Conservation (phyloP, 2,329 filamentous ascomycete genomes). For the Huntiella moniliformis region DNA sequence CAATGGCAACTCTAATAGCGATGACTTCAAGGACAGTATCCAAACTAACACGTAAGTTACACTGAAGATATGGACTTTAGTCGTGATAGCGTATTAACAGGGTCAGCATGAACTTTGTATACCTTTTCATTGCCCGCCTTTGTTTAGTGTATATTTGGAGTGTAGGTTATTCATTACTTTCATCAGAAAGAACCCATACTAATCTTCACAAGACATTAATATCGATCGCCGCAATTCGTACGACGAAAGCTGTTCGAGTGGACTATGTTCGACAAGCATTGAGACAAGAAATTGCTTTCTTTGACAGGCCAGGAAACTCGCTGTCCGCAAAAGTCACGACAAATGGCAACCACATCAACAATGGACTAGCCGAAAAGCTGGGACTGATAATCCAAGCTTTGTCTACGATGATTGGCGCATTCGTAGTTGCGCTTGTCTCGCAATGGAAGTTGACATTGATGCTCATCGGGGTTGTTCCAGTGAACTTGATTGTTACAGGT, state of each 20-base stretch:
- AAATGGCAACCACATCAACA: conserved; percentile 27
- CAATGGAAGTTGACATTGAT: conserved; percentile 27
- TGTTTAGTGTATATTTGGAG: conserved; percentile 34
- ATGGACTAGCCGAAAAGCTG: conserved; percentile 27
- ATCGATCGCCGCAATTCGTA: conserved; percentile 21
- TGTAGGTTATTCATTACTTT: conserved; percentile 17
- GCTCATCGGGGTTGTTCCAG: conserved; percentile 26
- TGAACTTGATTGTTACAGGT: conserved; percentile 23
- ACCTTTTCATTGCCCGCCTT: conserved; percentile 37
- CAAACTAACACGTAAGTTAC: conserved; percentile 24
- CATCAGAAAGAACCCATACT: background rate
- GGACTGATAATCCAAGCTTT: conserved; percentile 23
- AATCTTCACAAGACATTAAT: conserved; percentile 18
- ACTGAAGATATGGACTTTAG: background rate
- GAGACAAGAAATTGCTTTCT: conserved; percentile 36
- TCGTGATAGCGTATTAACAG: background rate
- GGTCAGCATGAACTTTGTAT: conserved; percentile 30
- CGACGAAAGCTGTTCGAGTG: conserved; percentile 20
- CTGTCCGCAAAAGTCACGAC: conserved; percentile 28
- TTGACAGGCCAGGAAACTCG: conserved; percentile 28
- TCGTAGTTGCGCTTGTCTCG: conserved; percentile 22
- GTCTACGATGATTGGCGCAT: conserved; percentile 22
- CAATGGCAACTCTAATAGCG: conserved; percentile 22
- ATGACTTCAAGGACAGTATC: conserved; percentile 30
- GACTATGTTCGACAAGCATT: conserved; percentile 22